A percentile compares a stretch with the other conserved stretches of the same genome.
phyloP scores from a whole-genome alignment of 2,329 filamentous ascomycete species.

The Apiospora hydei region DNA sequence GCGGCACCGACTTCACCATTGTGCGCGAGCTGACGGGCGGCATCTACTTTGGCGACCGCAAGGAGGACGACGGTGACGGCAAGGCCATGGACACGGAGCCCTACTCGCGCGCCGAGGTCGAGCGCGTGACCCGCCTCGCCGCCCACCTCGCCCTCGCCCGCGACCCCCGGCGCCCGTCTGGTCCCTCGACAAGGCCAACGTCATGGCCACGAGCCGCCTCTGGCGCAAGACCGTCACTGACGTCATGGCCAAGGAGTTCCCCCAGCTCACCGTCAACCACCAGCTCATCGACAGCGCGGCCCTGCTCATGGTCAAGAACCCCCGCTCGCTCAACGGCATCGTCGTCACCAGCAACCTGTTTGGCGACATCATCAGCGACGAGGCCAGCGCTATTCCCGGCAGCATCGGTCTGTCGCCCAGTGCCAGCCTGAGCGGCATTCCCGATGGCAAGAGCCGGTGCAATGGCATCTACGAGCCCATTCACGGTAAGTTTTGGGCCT shows the following conservation, averaged over 20 bases:
- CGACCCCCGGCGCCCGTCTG: conserved; percentile 80
- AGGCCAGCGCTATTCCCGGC: conserved; percentile 93
- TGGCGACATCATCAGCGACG: conserved; percentile 94
- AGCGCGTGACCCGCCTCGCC: conserved; percentile 84
- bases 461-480: conserved; percentile 99
- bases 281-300: conserved; percentile 97
- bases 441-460: conserved; percentile 82
- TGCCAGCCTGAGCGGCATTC: conserved; percentile 85
- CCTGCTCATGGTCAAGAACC: conserved; percentile 98
- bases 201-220: conserved; percentile 86
- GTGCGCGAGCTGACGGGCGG: conserved; percentile 91
- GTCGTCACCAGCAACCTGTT: conserved; percentile 94
- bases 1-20: conserved; percentile 89
- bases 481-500: conserved; percentile 70
- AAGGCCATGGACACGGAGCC: conserved; percentile 84
- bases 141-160: conserved; percentile 81
- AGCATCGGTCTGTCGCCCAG: conserved; percentile 88
- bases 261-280: conserved; percentile 81
- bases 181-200: conserved; percentile 96
- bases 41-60: conserved; percentile 93
- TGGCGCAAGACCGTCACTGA: conserved; percentile 90
- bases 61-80: conserved; percentile 78
- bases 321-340: conserved; percentile 84
- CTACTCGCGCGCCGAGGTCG: conserved; percentile 85
- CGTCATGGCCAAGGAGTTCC: conserved; percentile 88